These are phyloP conservation scores for Tetrapyrgos nigripes DNA, from an alignment of 1,284 basidiomycete species.

Conservation along the genomic window DNA sequence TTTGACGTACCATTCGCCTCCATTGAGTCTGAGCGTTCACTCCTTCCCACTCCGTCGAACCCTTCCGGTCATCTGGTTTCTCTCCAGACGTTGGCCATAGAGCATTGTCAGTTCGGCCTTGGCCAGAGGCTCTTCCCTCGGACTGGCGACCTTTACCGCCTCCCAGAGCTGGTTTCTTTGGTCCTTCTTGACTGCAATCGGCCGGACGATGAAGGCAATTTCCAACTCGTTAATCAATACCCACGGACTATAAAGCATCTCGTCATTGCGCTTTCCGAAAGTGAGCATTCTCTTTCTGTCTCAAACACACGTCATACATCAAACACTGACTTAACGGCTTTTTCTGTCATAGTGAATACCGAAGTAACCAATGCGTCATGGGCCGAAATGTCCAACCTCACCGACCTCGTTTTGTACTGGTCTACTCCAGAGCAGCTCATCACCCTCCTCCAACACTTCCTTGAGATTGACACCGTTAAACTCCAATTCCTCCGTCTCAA, in stretches of 20 bases:
- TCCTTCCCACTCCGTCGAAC: background rate
- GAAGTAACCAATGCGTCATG: background rate
- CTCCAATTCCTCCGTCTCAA: background rate
- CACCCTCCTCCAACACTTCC: background rate
- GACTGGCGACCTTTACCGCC: background rate
- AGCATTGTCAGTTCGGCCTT: background rate
- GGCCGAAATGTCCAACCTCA: background rate
- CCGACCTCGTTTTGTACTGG: background rate
- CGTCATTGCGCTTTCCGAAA: background rate
- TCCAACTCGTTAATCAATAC: background rate
- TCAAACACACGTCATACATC: no score
- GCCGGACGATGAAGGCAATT: background rate
- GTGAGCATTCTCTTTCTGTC: background rate
- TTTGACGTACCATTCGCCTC: background rate
- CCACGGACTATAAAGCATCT: background rate
- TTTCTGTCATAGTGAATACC: background rate
- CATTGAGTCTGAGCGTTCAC: background rate
- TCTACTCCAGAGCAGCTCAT: background rate
- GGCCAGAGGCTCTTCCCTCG: background rate
- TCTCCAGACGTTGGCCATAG: background rate
- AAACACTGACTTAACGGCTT: background rate
- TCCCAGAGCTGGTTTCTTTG: background rate
- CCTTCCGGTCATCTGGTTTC: background rate
- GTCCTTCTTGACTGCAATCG: background rate
- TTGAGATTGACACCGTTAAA: background rate